Percentiles rank a stretch among this genome's conserved stretches.
Conservation (phyloP, 352 stramenopile genomes). For the Pythium apleroticum region DNA sequence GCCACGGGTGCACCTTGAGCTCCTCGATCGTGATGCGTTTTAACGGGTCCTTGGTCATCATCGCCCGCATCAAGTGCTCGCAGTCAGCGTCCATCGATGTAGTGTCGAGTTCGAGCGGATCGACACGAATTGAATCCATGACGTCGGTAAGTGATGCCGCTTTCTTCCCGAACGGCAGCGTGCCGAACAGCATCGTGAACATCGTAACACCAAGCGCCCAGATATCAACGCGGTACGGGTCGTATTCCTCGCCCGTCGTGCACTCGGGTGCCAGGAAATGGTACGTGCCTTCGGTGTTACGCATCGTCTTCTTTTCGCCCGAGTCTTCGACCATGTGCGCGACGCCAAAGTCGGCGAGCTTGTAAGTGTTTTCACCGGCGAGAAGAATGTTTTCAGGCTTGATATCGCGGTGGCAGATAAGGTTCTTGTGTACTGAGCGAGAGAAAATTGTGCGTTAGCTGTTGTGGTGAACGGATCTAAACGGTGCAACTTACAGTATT, state of each 20-base stretch:
- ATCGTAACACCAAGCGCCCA: slow-evolving; percentile 85
- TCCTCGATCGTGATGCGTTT: slow-evolving; percentile 53
- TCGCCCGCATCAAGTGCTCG: slow-evolving; percentile 36
- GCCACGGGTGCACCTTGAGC: slow-evolving; percentile 57
- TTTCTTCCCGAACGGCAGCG: slow-evolving; percentile 67
- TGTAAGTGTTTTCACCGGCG: slow-evolving; percentile 52
- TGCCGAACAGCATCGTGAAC: slow-evolving; percentile 64
- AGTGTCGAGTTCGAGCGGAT: slow-evolving; percentile 41
- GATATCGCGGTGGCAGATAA: slow-evolving; percentile 87
- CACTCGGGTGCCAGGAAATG: slow-evolving; percentile 85
- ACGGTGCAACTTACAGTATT: slow-evolving; percentile 48
- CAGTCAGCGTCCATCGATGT: slow-evolving; percentile 42
- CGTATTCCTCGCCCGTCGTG: slow-evolving; percentile 71
- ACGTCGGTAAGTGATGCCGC: slow-evolving; percentile 56
- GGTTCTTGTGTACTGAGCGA: slow-evolving; percentile 62
- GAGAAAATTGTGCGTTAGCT: neutral
- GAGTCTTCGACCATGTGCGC: slow-evolving; percentile 82
- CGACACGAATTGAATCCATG: slow-evolving; percentile 71
- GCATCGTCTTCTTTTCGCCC: slow-evolving; percentile 44
- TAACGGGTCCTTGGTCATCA: slow-evolving; percentile 62
- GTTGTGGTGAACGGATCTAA: neutral
- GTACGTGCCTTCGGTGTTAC: slow-evolving; percentile 86
- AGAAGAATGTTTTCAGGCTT: slow-evolving; percentile 88
- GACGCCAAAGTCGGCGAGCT: slow-evolving; percentile 74
- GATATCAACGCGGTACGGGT: slow-evolving; percentile 77